Percentiles rank a stretch among this genome's conserved stretches.
Conservation (phyloP, 768 basidiomycete genomes). For the Phylloporus scabripes region DNA sequence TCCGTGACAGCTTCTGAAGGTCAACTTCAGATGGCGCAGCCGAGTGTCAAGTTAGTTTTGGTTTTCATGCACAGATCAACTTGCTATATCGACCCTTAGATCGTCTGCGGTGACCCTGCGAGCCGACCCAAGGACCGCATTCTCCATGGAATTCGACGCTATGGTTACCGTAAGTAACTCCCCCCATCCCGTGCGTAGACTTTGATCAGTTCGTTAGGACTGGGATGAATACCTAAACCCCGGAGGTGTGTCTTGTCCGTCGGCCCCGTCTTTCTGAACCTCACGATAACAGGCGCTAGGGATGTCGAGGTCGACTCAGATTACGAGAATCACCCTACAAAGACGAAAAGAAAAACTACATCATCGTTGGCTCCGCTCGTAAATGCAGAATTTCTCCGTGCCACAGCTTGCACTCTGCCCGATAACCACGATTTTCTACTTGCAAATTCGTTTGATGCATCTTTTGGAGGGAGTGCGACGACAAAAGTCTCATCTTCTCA, state of each 20-base stretch:
- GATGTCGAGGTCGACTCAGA: slow-evolving; percentile 35
- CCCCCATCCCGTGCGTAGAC: neutral
- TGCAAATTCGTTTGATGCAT: slow-evolving; percentile 59
- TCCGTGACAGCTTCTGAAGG: slow-evolving; percentile 39
- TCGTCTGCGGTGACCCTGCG: slow-evolving; percentile 47
- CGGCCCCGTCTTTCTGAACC: neutral
- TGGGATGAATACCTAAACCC: slow-evolving; percentile 60
- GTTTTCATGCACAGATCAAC: neutral
- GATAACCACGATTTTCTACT: slow-evolving; percentile 68
- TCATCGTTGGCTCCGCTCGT: slow-evolving; percentile 19
- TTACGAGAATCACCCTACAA: slow-evolving; percentile 47
- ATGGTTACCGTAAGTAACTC: slow-evolving; percentile 48
- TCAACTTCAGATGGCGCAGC: slow-evolving; percentile 67
- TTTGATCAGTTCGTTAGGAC: slow-evolving; percentile 34
- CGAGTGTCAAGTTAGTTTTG: slow-evolving; percentile 50
- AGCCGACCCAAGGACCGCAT: slow-evolving; percentile 45
- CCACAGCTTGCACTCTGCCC: slow-evolving; percentile 57
- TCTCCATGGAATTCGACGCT: slow-evolving; percentile 59
- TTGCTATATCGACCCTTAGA: slow-evolving; percentile 27
- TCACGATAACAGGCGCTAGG: slow-evolving; percentile 5
- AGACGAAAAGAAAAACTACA: slow-evolving; percentile 25
- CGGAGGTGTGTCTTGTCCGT: slow-evolving; percentile 30
- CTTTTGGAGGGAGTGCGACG: slow-evolving; percentile 39
- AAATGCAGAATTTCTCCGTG: slow-evolving; percentile 42
- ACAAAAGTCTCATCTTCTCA: slow-evolving; percentile 52